Conservation (phyloP, 2,329 filamentous ascomycete genomes). For the Calonectria crousiana region DNA sequence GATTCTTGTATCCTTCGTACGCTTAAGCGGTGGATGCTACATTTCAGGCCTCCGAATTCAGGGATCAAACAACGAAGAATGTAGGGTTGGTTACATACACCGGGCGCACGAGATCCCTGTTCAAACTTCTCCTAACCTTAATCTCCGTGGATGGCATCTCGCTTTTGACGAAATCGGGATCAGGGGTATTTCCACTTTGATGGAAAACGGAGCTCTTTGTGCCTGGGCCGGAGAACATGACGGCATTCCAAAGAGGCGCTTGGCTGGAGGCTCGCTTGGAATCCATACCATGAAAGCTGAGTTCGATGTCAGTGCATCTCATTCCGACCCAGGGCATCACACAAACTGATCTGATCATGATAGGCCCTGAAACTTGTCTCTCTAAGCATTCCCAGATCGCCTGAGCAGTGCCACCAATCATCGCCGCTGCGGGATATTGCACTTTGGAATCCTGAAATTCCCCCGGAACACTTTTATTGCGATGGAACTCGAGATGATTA, state of each 20-base stretch:
- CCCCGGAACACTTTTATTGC: not conserved
- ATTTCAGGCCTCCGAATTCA: constrained; percentile 21
- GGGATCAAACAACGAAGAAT: not conserved
- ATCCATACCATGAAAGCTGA: constrained; percentile 2
- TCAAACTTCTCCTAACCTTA: not conserved
- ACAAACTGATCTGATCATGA: not conserved
- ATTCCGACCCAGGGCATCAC: not conserved
- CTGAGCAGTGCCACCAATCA: not conserved
- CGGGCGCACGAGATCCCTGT: not conserved
- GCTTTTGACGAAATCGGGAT: constrained; percentile 12
- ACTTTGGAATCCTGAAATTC: not conserved
- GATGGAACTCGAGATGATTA: not conserved
- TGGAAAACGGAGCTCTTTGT: not conserved
- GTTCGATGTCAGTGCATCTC: constrained; percentile 10
- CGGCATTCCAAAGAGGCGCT: not conserved
- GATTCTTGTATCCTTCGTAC: constrained; percentile 19
- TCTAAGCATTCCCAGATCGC: not conserved
- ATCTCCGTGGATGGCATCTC: constrained; percentile 18
- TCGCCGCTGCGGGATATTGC: not conserved
- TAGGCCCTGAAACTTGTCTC: not conserved
- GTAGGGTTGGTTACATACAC: constrained; percentile 22
- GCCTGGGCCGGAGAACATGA: constrained; percentile 16
- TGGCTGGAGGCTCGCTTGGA: not conserved
- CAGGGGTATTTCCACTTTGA: constrained; percentile 2
- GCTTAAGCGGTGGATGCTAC: not conserved